Conservation (phyloP, 257 asterid genomes). For the Perilla frutescens region DNA sequence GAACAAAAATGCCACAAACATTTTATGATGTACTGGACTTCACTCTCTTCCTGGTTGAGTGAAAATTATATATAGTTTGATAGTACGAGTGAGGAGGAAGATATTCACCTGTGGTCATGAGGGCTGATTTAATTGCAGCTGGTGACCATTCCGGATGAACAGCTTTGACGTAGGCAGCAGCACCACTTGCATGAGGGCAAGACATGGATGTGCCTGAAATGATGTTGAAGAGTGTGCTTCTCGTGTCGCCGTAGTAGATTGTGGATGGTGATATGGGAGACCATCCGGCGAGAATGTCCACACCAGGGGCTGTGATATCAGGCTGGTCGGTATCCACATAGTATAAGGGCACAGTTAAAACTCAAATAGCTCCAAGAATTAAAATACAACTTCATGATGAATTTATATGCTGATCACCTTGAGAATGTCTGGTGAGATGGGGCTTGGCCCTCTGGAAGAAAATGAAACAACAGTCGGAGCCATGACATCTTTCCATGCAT, state of each 20-base stretch:
- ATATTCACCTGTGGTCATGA: slow-evolving; percentile 56
- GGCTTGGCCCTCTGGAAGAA: slow-evolving; percentile 62
- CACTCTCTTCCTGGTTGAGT: neutral
- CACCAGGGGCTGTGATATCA: slow-evolving; percentile 61
- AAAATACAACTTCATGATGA: neutral
- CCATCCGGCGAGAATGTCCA: slow-evolving; percentile 67
- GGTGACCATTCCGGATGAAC: slow-evolving; percentile 51
- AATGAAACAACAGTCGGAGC: slow-evolving; percentile 58
- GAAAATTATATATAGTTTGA: neutral
- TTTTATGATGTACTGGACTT: neutral
- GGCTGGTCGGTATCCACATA: slow-evolving; percentile 41
- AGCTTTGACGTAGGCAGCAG: slow-evolving; percentile 52
- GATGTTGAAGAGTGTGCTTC: slow-evolving; percentile 46
- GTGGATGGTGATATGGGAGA: slow-evolving; percentile 48
- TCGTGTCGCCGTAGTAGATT: slow-evolving; percentile 32
- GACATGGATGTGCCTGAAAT: slow-evolving; percentile 63
- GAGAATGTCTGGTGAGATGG: slow-evolving; percentile 57
- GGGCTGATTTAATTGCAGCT: slow-evolving; percentile 57
- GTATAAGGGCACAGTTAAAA: neutral
- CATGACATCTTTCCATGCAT: slow-evolving; percentile 47
- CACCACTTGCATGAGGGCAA: slow-evolving; percentile 58
- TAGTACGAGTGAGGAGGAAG: neutral
- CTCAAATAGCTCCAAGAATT: neutral
- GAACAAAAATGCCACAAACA: neutral
- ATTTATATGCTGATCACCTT: slow-evolving; percentile 40